Base-by-base conservation (phyloP, 805 yeast species). In the Yarrowia divulgata region DNA sequence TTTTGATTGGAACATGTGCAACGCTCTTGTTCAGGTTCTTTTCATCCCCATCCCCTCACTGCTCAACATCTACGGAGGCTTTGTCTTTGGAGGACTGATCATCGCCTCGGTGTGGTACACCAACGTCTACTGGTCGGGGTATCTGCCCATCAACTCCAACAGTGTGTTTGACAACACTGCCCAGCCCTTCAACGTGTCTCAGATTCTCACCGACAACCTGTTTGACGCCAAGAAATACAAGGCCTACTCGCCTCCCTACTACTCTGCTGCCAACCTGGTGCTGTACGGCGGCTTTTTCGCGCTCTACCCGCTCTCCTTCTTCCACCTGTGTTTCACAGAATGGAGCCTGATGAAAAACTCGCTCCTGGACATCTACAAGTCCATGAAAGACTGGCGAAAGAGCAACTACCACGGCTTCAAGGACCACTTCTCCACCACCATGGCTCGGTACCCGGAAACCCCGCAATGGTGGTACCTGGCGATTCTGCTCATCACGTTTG, bases 381-480 rank as follows among this genome's bases (percentile, higher is more conserved):
- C 18, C 0, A 3, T 45, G 9, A 13, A 8, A 18, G 42, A 60
- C 42, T 39, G 42, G 70, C 32, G 14, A 8, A 43, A 29, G 46
- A 43, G 37, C 32, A 58, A 55, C 32, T 46, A 50, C 19, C 19
- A 70, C 32, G 70, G 57, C 7, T 39, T 69, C 49, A 49, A 73
- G 34, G 76, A 74, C 66, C 67, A 71, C 29, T 72, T 71, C 54
- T 60, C 67, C 18, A 45, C 69, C 23, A 80, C 86, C 73, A 86
- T 85, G 87, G 74, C 73, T 45, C 79, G 76, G 68, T 88, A 89
- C 76, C 83, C 83, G 37, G 92, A 89, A 71, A 91, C 88, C 19
- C 95, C 96, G 0, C 90, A 87, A 71, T 87, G 88, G 88, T 88
- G 92, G 91, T 89, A 84, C 46, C 68, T 85, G 16, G 72, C 79